Evolutionary conservation across 257 asterid genomes (phyloP).

Genomic region (Prunella vulgaris): DNA sequence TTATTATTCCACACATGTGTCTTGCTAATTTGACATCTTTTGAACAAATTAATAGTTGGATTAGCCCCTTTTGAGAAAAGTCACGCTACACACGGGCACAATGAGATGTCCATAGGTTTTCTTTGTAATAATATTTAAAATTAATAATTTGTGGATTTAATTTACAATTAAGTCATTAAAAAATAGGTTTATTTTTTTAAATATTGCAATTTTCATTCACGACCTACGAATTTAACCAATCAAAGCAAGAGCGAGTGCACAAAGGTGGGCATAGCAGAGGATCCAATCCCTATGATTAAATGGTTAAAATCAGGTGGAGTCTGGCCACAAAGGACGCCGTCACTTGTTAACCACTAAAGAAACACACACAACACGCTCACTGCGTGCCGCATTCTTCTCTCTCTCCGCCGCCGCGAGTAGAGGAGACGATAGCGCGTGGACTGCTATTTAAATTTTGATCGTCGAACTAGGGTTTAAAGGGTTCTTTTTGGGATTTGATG

Average conservation of each 20-base stretch:
- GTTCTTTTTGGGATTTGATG: constrained; percentile 37
- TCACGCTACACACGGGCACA: too few species aligned
- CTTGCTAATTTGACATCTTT: too few species aligned
- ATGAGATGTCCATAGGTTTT: too few species aligned
- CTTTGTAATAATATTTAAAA: too few species aligned
- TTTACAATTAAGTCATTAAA: too few species aligned
- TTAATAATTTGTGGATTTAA: too few species aligned
- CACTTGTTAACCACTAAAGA: constrained; percentile 23
- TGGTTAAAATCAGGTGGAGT: constrained; percentile 24
- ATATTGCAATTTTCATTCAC: too few species aligned
- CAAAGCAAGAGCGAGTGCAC: constrained; percentile 10
- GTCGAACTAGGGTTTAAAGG: constrained; percentile 13
- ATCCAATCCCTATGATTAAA: background rate
- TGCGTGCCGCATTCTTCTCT: constrained; percentile 23
- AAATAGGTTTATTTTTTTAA: too few species aligned
- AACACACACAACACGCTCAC: constrained; percentile 26
- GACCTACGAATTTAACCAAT: constrained; percentile 25
- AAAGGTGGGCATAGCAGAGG: background rate
- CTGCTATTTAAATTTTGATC: constrained; percentile 14
- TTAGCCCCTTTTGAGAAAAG: too few species aligned
- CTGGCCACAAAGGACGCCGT: constrained; percentile 29
- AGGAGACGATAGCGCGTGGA: background rate
- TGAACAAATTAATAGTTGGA: too few species aligned
- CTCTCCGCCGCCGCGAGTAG: constrained; percentile 25
- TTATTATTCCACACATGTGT: too few species aligned